Percentiles rank a stretch among this genome's conserved stretches.
Conservation (phyloP, 2,329 filamentous ascomycete species). For the Arachnopeziza araneosa region DNA sequence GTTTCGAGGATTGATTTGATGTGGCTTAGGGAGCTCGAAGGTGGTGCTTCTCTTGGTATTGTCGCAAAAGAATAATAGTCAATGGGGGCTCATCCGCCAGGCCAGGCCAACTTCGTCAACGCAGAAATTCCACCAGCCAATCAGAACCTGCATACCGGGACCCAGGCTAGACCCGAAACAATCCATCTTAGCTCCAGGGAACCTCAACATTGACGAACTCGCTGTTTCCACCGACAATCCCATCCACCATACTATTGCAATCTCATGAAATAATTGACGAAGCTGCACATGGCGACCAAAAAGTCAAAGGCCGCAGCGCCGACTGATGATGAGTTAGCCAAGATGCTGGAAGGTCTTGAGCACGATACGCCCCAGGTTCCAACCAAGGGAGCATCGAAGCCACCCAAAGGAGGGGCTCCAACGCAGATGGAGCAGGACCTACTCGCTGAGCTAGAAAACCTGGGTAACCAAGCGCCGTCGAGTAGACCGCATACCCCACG, state of each 20-base stretch:
- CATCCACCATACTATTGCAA: neutral
- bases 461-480: slow-evolving; percentile 58
- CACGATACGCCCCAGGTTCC: slow-evolving; percentile 42
- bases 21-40: neutral
- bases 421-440: slow-evolving; percentile 58
- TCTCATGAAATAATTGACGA: neutral
- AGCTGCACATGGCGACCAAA: slow-evolving; percentile 51
- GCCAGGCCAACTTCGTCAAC: neutral
- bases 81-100: neutral
- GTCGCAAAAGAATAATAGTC: neutral
- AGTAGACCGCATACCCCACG: slow-evolving; percentile 81
- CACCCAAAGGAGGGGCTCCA: slow-evolving; percentile 33
- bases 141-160: neutral
- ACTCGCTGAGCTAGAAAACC: slow-evolving; percentile 77
- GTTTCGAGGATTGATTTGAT: neutral
- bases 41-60: slow-evolving; percentile 1
- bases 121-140: slow-evolving; percentile 2
- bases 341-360: slow-evolving; percentile 59
- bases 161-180: slow-evolving; percentile 5
- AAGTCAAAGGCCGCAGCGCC: slow-evolving; percentile 47
- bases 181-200: neutral
- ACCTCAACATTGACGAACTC: neutral
- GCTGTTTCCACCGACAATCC: neutral
- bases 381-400: slow-evolving; percentile 29
- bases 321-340: slow-evolving; percentile 58